These are phyloP conservation scores for Podospora appendiculata DNA, from an alignment of 495 filamentous ascomycete species.

Conservation along the genomic window DNA sequence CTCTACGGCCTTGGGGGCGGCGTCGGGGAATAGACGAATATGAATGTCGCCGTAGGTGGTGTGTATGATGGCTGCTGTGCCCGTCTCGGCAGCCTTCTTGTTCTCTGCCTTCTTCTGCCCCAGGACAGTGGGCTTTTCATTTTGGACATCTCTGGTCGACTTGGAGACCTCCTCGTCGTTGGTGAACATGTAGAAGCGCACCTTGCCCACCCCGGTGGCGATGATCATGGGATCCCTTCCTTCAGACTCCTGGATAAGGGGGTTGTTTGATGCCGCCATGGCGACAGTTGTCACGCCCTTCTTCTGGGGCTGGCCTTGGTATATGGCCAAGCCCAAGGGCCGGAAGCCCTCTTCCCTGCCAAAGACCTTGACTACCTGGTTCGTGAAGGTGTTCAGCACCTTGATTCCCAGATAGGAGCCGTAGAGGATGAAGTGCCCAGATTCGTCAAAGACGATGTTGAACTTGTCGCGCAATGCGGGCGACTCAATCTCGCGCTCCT, in stretches of 20 bases:
- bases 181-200: slow-evolving; percentile 97
- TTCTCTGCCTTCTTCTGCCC: slow-evolving; percentile 33
- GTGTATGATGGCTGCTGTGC: slow-evolving; percentile 76
- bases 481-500: slow-evolving; percentile 78
- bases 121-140: slow-evolving; percentile 72
- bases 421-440: slow-evolving; percentile 89
- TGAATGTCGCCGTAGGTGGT: slow-evolving; percentile 94
- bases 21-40: slow-evolving; percentile 85
- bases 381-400: slow-evolving; percentile 90
- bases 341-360: slow-evolving; percentile 84
- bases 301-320: slow-evolving; percentile 89
- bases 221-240: slow-evolving; percentile 84
- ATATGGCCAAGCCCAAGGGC: slow-evolving; percentile 74
- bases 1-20: slow-evolving; percentile 93
- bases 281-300: slow-evolving; percentile 91
- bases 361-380: slow-evolving; percentile 80
- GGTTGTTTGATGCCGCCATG: slow-evolving; percentile 93
- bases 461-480: slow-evolving; percentile 55
- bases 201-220: slow-evolving; percentile 75
- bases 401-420: slow-evolving; percentile 87
- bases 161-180: slow-evolving; percentile 81
- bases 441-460: slow-evolving; percentile 93
- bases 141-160: slow-evolving; percentile 82
- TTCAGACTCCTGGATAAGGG: slow-evolving; percentile 87
- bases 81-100: slow-evolving; percentile 60